phyloP scores from a whole-genome alignment of 2,329 filamentous ascomycete genomes.

The Diplocarpon mali region DNA sequence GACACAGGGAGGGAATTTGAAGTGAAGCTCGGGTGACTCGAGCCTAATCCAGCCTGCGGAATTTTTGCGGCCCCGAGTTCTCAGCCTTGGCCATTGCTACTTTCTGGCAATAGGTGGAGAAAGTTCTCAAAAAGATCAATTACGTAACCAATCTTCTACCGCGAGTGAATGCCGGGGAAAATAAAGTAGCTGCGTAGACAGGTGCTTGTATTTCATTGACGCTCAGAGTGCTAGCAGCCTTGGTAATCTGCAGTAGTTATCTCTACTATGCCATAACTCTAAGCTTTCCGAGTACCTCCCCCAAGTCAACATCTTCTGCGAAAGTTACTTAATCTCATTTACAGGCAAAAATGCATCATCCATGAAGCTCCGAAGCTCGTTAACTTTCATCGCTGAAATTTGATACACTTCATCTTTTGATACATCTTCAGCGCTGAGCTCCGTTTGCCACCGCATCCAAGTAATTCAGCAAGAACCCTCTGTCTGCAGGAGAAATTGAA shows the following conservation, averaged over 20 bases:
- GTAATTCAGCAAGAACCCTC: slow-evolving; percentile 66
- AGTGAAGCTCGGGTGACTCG: not conserved
- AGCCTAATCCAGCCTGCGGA: no score
- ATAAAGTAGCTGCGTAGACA: no score
- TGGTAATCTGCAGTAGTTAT: no score
- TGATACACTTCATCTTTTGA: not conserved
- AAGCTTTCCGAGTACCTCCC: no score
- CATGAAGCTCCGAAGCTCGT: not conserved
- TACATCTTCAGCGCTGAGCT: slow-evolving; percentile 2
- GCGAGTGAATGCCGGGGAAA: no score
- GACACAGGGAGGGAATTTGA: not conserved
- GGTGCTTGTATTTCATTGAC: no score
- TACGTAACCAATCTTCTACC: no score
- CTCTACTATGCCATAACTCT: no score
- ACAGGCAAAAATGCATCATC: slow-evolving; percentile 3
- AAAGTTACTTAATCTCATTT: not conserved
- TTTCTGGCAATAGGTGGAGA: not conserved
- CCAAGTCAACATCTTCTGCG: no score
- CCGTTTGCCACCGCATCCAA: slow-evolving; percentile 40
- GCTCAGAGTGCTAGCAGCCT: no score
- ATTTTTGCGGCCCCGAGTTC: no score
- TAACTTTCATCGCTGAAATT: not conserved
- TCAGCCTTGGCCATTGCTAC: not conserved
- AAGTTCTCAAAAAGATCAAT: no score
- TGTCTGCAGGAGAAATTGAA: slow-evolving; percentile 57